These are phyloP conservation scores for Lasiosphaeris hirsuta DNA, from an alignment of 495 filamentous ascomycete genomes.

Conservation along the genomic window DNA sequence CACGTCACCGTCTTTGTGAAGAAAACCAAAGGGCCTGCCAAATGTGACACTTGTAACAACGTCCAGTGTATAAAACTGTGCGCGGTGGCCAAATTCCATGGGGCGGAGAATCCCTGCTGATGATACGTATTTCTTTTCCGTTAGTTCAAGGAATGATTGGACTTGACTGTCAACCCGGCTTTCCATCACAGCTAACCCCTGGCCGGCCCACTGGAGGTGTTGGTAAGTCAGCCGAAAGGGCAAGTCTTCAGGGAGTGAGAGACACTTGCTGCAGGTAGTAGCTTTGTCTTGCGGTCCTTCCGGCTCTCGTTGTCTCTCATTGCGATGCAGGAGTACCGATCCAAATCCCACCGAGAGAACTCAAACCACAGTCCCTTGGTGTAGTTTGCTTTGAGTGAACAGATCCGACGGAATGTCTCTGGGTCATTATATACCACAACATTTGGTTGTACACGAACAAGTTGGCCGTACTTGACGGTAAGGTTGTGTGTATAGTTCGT, in stretches of 20 bases:
- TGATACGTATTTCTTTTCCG: neutral
- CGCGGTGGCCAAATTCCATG: conserved; percentile 9
- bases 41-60: conserved; percentile 4
- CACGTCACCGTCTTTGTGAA: conserved; percentile 5
- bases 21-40: conserved; percentile 1
- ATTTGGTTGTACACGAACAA: conserved; percentile 51
- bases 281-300: neutral
- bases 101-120: neutral
- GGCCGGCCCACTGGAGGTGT: neutral
- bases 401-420: conserved; percentile 3
- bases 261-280: neutral
- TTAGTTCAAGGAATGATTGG: conserved; percentile 2
- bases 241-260: neutral
- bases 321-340: conserved; percentile 7
- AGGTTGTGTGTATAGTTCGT: conserved; percentile 27
- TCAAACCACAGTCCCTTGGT: conserved; percentile 11
- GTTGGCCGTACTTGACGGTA: conserved; percentile 44
- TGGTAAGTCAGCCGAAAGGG: neutral
- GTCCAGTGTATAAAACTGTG: conserved; percentile 6
- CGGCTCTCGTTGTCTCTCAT: conserved; percentile 9
- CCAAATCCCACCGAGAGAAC: conserved; percentile 7
- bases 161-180: conserved; percentile 5
- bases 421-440: conserved; percentile 22
- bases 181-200: conserved; percentile 1
- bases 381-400: conserved; percentile 5